Evolutionary conservation across 768 basidiomycete genomes (phyloP), one percentile per base, ranked within the genome.

Genomic region (Mycena vulgaris): DNA sequence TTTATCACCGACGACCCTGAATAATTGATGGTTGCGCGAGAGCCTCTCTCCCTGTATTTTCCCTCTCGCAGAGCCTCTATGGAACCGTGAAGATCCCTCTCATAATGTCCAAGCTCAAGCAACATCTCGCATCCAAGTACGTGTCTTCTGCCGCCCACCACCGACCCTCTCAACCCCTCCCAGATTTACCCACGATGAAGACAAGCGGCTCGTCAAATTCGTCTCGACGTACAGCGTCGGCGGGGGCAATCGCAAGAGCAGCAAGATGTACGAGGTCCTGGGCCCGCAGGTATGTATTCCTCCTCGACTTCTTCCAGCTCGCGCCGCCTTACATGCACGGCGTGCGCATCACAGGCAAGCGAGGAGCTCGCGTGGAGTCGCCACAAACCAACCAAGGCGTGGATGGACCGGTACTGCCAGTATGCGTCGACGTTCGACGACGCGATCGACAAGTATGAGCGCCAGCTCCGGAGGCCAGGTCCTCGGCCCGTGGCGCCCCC

Each of bases 291-390:
- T 37, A 11, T 16, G 31, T 13, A 9, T 3, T 27, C 25, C 47
- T 17, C 16, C n/a, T n/a, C n/a, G n/a, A n/a, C n/a, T n/a, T 9
- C 6, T 48, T 27, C n/a, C 8, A 7, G 9, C 7, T 23, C 23
- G 47, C 6, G n/a, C 5, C 21, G 14, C n/a, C 23, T 35, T 13
- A 8, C 21, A 21, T n/a, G 33, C 1, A 8, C n/a, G n/a, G n/a
- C n/a, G n/a, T n/a, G n/a, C n/a, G n/a, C n/a, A n/a, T 57, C n/a
- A 3, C 13, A 57, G 55, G 37, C 55, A 9, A 39, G 35, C 11
- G 37, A 57, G 13, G 35, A 57, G 37, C 17, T 57, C 13, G 55
- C 55, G 3, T 57, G 55, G 55, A 57, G 55, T 19, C 21, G 55
- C 1, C n/a, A 39, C 23, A 5, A 13, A 8, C 14, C 55, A 0